These are phyloP conservation scores for Pythium utonaiense DNA, from an alignment of 352 stramenopile species.

Conservation along the genomic window DNA sequence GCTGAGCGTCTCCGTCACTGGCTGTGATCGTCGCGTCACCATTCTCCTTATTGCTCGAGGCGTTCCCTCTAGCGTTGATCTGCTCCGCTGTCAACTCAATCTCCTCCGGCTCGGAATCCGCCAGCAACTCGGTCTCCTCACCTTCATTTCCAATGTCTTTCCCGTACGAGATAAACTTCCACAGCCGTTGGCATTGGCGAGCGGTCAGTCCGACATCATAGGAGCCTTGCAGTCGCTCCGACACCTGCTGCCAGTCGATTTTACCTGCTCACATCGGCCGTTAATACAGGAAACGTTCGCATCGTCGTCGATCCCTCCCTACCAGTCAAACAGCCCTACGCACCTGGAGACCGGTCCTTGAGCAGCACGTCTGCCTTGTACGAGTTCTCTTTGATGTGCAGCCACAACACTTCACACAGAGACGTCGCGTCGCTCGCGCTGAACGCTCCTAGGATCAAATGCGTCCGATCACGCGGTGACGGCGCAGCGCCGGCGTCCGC, in stretches of 20 bases:
- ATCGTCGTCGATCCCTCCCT: too few relatives aligned
- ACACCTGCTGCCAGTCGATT: constrained; percentile 51
- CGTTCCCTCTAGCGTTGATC: constrained; percentile 4
- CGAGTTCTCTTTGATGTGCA: constrained; percentile 51
- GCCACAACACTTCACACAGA: constrained; percentile 52
- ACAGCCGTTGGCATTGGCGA: constrained; percentile 50
- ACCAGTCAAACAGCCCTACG: too few relatives aligned
- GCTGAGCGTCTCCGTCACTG: too few relatives aligned
- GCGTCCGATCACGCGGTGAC: neutral
- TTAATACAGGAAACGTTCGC: too few relatives aligned
- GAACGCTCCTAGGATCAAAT: constrained; percentile 37
- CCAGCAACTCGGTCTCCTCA: constrained; percentile 23
- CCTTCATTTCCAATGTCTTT: constrained; percentile 4
- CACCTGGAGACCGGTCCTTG: constrained; percentile 35
- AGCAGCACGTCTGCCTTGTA: constrained; percentile 37
- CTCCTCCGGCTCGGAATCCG: constrained; percentile 26
- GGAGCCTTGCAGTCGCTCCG: constrained; percentile 32
- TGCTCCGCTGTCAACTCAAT: neutral
- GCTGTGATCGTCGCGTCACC: neutral
- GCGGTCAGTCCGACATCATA: constrained; percentile 35
- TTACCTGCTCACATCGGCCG: neutral
- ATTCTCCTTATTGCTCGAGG: neutral
- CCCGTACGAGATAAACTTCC: constrained; percentile 76
- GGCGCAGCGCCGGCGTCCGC: constrained; percentile 4
- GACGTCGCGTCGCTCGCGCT: constrained; percentile 45